A percentile compares a stretch with the other conserved stretches of the same genome.
Conservation (phyloP, 2,329 filamentous ascomycete genomes). For the Zopfia rhizophila region DNA sequence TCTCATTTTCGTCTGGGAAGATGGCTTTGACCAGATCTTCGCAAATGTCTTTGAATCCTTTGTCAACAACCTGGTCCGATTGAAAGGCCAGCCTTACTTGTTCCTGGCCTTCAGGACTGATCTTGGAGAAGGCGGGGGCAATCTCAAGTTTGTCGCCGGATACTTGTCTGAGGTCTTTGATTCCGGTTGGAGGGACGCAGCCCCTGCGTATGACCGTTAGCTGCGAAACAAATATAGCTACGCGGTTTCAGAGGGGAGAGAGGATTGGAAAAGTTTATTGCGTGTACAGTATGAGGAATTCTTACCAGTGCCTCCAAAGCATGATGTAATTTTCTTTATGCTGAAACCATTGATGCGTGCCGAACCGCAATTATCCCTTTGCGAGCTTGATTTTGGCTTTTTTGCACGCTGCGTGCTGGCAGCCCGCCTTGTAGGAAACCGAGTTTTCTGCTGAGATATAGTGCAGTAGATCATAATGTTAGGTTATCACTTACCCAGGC, state of each 20-base stretch:
- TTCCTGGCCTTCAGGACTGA: slow-evolving; percentile 72
- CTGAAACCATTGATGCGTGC: slow-evolving; percentile 68
- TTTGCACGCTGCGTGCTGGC: slow-evolving; percentile 78
- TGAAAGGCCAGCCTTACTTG: slow-evolving; percentile 77
- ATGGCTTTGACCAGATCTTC: slow-evolving; percentile 62
- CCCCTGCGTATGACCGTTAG: too few species aligned
- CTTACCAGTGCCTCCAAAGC: slow-evolving; percentile 87
- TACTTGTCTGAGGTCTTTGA: slow-evolving; percentile 70
- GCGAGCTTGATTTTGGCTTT: slow-evolving; percentile 65
- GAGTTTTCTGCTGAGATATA: slow-evolving; percentile 82
- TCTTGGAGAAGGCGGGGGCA: slow-evolving; percentile 81
- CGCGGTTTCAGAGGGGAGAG: too few species aligned
- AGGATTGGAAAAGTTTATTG: too few species aligned
- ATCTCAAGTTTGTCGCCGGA: slow-evolving; percentile 68
- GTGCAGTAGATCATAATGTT: too few species aligned
- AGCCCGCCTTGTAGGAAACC: slow-evolving; percentile 74
- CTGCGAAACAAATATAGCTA: too few species aligned
- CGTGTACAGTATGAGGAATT: slow-evolving; percentile 16
- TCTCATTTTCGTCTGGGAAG: slow-evolving; percentile 14
- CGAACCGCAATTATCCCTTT: slow-evolving; percentile 83
- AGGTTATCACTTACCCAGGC: too few species aligned
- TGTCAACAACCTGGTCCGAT: slow-evolving; percentile 79
- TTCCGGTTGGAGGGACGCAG: slow-evolving; percentile 80
- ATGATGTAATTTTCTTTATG: slow-evolving; percentile 68
- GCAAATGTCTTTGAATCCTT: slow-evolving; percentile 78